Percentiles rank a stretch among this genome's conserved stretches.
Conservation (phyloP, 2,329 filamentous ascomycete genomes). For the Calonectria pseudoreteaudii region DNA sequence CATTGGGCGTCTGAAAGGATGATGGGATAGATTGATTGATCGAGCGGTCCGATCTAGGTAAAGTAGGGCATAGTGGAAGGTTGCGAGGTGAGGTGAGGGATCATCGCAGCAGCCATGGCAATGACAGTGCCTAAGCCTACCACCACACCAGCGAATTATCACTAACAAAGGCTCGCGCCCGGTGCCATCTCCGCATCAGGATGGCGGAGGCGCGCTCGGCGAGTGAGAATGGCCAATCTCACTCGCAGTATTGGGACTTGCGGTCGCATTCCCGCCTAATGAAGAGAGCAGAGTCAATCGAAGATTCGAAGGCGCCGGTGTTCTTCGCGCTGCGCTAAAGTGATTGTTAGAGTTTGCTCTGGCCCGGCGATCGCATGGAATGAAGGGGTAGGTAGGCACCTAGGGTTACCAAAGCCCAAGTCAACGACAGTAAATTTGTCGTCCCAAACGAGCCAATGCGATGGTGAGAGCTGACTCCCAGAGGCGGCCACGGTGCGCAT, state of each 20-base stretch:
- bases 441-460: not conserved
- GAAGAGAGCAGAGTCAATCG: not conserved
- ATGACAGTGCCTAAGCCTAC: not conserved
- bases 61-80: conserved; percentile 19
- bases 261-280: not conserved
- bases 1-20: conserved; percentile 41
- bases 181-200: conserved; percentile 9
- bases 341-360: conserved; percentile 13
- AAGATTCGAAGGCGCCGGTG: conserved; percentile 6
- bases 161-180: not conserved
- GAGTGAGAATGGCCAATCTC: conserved; percentile 8
- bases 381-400: conserved; percentile 12
- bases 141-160: conserved; percentile 10
- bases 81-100: conserved; percentile 11
- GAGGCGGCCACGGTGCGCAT: not conserved
- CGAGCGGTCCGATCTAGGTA: conserved; percentile 40
- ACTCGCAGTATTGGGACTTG: conserved; percentile 6
- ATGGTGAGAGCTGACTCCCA: conserved; percentile 2
- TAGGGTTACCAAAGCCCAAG: conserved; percentile 4
- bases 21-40: conserved; percentile 38
- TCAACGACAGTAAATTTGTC: conserved; percentile 1
- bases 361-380: conserved; percentile 18
- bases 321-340: conserved; percentile 26
- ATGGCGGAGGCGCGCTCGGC: not conserved
- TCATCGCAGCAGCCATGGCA: not conserved